Base-by-base conservation (phyloP, 495 filamentous ascomycete genomes). In the Cryomyces minteri region DNA sequence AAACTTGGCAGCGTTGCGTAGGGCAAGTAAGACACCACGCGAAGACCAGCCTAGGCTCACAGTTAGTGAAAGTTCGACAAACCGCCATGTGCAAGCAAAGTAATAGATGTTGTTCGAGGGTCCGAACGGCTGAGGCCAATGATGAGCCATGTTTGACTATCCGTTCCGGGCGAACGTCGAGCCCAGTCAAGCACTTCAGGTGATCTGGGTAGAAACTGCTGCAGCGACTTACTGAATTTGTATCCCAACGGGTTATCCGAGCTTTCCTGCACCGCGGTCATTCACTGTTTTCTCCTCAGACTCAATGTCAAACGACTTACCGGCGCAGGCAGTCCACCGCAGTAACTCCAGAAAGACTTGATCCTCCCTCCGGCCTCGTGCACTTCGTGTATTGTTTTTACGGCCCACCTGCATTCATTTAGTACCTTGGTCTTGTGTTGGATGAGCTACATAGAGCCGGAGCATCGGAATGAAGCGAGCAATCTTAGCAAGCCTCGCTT, bases 321-420 rank as follows among this genome's bases (percentile, higher is more conserved):
- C 31, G 84, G 83, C 43, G 83, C 77, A 8, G 81, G 81, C 0
- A 88, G 72, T 47, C 88, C 90, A 55, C 90, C 86, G 51, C 92
- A 96, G 71, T 84, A 95, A 14, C 77, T 84, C 29, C 82, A 58
- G 71, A 96, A 95, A 33, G 69, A 70, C 18, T 72, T 66, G 63
- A 98, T 77, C 71, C 88, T 90, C 55, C 88, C 90, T 43, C 87
- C 88, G 12, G 71, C 81, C 12, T 70, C 62, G 69, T 94, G 87
- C 10, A 84, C 77, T 58, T 86, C 76, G 37, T 78, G 69, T 54
- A 98, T 94, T 38, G 80, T 87, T 68, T 88, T 84, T 58, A 98
- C 70, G 29, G 88, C 90, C 18, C 18, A 25, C 18, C 18, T 25
- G 18, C 18, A 25, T 25, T 25, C 18, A 25, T 25, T 25, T 2